Base-by-base conservation (phyloP, 495 filamentous ascomycete species). In the Lepraria neglecta region DNA sequence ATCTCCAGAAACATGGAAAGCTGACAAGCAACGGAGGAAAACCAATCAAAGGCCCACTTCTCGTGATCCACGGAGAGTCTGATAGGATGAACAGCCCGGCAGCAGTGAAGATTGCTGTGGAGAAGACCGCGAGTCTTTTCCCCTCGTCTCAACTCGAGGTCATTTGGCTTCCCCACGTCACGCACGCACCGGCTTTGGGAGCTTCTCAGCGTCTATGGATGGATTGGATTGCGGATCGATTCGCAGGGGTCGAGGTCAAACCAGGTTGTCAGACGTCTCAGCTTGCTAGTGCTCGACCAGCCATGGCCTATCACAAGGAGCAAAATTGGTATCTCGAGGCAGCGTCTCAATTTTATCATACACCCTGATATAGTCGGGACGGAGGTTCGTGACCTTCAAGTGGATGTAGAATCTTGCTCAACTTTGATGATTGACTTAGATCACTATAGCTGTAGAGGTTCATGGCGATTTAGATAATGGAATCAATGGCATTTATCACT, bases 171-270 rank as follows among this genome's bases (percentile, higher is more conserved):
- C 62, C 71, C 3, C 68, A 67, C 0, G 65, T 72, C 12, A 63
- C 68, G 4, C 75, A 78, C 33, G 68, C 65, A 1, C 71, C 73
- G 21, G 62, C 65, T 6, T 45, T 78, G 38, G 46, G 67, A 38
- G 72, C 72, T 3, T 64, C 66, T 17, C 67, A 71, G 19, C 61
- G 56, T 54, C 48, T 67, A 42, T 76, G 73, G 73, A 67, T 78
- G 62, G 43, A 67, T 46, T 78, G 74, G 75, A 75, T 76, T 45
- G 68, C 65, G 21, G 69, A 75, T 14, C 61, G 73, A 10, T 73
- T 78, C 55, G 64, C 51, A 10, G 72, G 71, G 59, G 10, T 42
- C 46, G 21, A 27, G 62, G 24, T 48, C 47, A 28, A 70, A 60
- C 3, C 27, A 3, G 28, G 19, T 1, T 44, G 4, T 6, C 45